These are phyloP conservation scores for Penicillium brevicompactum DNA, from an alignment of 2,329 filamentous ascomycete genomes.

Conservation along the genomic window DNA sequence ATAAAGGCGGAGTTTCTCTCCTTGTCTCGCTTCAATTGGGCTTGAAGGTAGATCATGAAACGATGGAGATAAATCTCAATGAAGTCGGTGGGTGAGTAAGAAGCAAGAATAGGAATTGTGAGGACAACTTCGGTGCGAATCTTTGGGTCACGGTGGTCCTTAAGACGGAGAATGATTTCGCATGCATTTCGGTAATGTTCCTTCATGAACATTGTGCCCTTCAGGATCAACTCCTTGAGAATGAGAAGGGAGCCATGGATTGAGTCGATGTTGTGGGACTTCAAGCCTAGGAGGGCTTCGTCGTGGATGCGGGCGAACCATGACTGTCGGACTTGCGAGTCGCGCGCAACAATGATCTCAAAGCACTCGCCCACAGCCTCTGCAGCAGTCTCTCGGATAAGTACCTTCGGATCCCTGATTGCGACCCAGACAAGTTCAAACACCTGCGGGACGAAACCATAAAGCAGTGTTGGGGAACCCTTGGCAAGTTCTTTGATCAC, in stretches of 20 bases:
- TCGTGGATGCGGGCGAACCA: slow-evolving; percentile 92
- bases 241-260: slow-evolving; percentile 94
- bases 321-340: slow-evolving; percentile 79
- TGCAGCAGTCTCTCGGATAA: slow-evolving; percentile 88
- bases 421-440: slow-evolving; percentile 97
- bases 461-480: slow-evolving; percentile 93
- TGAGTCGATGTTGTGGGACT: slow-evolving; percentile 77
- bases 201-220: slow-evolving; percentile 99
- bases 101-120: slow-evolving; percentile 88
- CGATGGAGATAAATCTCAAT: slow-evolving; percentile 84
- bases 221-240: slow-evolving; percentile 86
- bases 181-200: slow-evolving; percentile 89
- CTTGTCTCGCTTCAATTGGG: slow-evolving; percentile 91
- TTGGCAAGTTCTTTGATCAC: slow-evolving; percentile 87
- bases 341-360: slow-evolving; percentile 90
- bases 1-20: slow-evolving; percentile 93
- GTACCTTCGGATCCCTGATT: slow-evolving; percentile 81
- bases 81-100: slow-evolving; percentile 90
- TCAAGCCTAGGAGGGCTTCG: slow-evolving; percentile 78
- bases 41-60: slow-evolving; percentile 95
- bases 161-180: slow-evolving; percentile 88
- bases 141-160: slow-evolving; percentile 85
- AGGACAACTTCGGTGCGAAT: slow-evolving; percentile 88
- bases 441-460: slow-evolving; percentile 90
- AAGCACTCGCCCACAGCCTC: slow-evolving; percentile 95